Base-by-base conservation (phyloP, 225 moss, liverwort and hornwort species). In the Pleurozium schreberi region DNA sequence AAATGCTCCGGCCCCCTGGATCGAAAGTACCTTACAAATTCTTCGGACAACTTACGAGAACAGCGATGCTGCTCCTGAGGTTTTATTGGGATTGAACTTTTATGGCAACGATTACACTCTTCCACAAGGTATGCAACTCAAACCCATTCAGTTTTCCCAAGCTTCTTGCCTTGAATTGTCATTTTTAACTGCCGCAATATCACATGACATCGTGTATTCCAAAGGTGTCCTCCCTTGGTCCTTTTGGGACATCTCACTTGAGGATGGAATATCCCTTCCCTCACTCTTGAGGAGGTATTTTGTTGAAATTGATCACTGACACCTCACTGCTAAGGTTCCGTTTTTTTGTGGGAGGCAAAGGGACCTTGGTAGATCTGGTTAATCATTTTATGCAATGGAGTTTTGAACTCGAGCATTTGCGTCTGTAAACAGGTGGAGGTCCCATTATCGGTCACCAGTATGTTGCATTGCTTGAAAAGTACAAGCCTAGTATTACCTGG, bases 1-100 rank as follows among this genome's bases (percentile, higher is more conserved):
- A 33, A 98, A 96, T 91, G 96, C 98, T 90, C 98, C 98, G 27
- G 89, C 94, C 74, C 87, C 92, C n/a, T 98, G 98, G 98, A 93
- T 98, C 73, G 91, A 87, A 40, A 89, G 91, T 30, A 96, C 95
- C 61, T 88, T 98, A 60, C 92, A 90, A 83, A 81, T 84, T 40
- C 85, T 98, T 38, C 84, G 89, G 64, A n/a, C 45, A 55, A 47
- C 88, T 45, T 85, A 74, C 76, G 84, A 89, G 87, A 62, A 79
- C 18, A 86, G 69, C 47, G 88, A 94, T 80, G 87, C 83, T 84
- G 71, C 76, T 73, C 86, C 93, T 36, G 94, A 96, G 84, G 87
- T 96, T 67, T 88, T 97, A 40, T 84, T 96, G 90, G 98, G 98
- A 55, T 85, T 98, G 70, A 98, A 98, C 89, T 96, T 97, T 83